Evolutionary conservation across 176 grass and related monocot species (phyloP).

Genomic region (Poa annua): DNA sequence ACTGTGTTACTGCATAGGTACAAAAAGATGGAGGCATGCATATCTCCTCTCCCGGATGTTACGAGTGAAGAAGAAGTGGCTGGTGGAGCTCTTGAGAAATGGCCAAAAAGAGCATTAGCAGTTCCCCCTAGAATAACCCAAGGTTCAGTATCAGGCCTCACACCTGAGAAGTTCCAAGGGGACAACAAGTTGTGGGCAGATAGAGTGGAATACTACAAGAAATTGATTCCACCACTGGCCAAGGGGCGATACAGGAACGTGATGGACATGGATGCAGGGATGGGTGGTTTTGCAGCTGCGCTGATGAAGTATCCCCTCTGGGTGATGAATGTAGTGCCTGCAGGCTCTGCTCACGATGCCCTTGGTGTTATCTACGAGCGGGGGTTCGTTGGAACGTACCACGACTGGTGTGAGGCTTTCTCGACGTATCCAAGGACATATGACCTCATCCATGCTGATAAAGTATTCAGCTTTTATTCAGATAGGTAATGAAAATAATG

Average conservation of each 20-base stretch:
- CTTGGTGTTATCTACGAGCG: conserved; percentile 79
- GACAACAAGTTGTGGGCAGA: conserved; percentile 73
- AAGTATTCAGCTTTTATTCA: conserved; percentile 64
- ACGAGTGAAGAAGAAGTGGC: conserved; percentile 54
- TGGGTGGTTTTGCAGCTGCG: conserved; percentile 64
- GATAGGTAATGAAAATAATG: conserved; percentile 55
- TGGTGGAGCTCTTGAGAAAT: conserved; percentile 70
- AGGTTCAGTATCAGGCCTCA: conserved; percentile 58
- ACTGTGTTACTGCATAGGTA: conserved; percentile 44
- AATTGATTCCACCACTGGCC: conserved; percentile 63
- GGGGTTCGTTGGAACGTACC: conserved; percentile 77
- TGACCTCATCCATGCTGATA: conserved; percentile 80
- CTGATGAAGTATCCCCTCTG: conserved; percentile 69
- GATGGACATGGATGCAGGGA: conserved; percentile 77
- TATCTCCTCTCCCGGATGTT: conserved; percentile 73
- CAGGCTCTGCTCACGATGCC: conserved; percentile 40
- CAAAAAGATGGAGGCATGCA: conserved; percentile 82
- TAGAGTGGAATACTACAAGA: conserved; percentile 66
- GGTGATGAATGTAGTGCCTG: conserved; percentile 83
- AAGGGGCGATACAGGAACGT: conserved; percentile 77
- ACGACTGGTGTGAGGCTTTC: conserved; percentile 93
- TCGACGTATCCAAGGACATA: conserved; percentile 91
- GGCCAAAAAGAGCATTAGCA: conserved; percentile 67
- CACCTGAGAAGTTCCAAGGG: conserved; percentile 58
- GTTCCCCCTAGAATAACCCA: conserved; percentile 63